Conservation (phyloP, 352 stramenopile genomes). For the Aphanomyces invadans region DNA sequence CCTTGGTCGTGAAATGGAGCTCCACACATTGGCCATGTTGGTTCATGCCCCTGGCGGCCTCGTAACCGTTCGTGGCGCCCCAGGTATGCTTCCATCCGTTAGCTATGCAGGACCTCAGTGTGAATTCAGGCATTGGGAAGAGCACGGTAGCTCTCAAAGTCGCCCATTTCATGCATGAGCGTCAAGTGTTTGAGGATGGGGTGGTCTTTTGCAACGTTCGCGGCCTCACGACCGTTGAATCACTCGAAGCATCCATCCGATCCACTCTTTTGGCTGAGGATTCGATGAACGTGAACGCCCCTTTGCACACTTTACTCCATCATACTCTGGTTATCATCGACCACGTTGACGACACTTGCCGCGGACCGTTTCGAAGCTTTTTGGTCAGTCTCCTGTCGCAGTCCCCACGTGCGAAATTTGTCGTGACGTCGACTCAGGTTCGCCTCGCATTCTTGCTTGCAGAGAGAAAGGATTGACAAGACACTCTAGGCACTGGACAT, state of each 20-base stretch:
- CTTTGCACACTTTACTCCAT: slow-evolving; percentile 44
- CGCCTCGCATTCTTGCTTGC: background rate
- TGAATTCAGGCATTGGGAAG: slow-evolving; percentile 47
- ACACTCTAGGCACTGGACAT: slow-evolving; percentile 32
- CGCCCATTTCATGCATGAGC: slow-evolving; percentile 63
- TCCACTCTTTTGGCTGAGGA: slow-evolving; percentile 52
- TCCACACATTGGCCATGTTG: slow-evolving; percentile 56
- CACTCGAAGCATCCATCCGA: slow-evolving; percentile 65
- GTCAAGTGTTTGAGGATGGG: slow-evolving; percentile 60
- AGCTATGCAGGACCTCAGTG: background rate
- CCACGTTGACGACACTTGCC: slow-evolving; percentile 78
- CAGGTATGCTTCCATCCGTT: slow-evolving; percentile 7
- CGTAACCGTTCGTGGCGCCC: slow-evolving; percentile 61
- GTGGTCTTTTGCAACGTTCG: slow-evolving; percentile 67
- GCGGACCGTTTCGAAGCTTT: slow-evolving; percentile 50
- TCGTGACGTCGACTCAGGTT: slow-evolving; percentile 59
- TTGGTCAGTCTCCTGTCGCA: slow-evolving; percentile 57
- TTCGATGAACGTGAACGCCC: slow-evolving; percentile 6
- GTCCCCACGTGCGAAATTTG: slow-evolving; percentile 46
- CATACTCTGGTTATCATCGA: slow-evolving; percentile 69
- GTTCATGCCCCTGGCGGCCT: slow-evolving; percentile 46
- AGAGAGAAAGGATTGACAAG: background rate
- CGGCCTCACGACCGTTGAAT: slow-evolving; percentile 59
- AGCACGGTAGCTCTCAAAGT: slow-evolving; percentile 64
- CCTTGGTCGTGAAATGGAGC: slow-evolving; percentile 62